phyloP scores from a whole-genome alignment of 495 filamentous ascomycete species.

The Mytilinidion resinicola region DNA sequence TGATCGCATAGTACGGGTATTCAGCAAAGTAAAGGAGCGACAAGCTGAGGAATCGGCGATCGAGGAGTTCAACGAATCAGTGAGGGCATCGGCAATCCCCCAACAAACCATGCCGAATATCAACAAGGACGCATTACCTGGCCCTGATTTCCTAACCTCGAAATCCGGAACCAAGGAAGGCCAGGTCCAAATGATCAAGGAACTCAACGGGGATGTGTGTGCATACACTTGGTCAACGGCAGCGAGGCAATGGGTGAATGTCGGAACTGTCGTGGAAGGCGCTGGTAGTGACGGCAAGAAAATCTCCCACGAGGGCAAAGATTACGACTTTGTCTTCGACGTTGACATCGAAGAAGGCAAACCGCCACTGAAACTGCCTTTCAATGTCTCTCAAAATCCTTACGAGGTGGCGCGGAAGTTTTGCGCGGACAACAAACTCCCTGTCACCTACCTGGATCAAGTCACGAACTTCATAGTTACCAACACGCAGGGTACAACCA shows the following conservation, averaged over 20 bases:
- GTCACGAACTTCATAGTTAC: constrained; percentile 88
- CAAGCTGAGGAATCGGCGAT: constrained; percentile 55
- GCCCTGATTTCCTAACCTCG: constrained; percentile 71
- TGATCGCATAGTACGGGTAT: constrained; percentile 79
- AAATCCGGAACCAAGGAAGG: constrained; percentile 87
- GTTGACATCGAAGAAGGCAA: constrained; percentile 96
- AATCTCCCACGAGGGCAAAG: constrained; percentile 69
- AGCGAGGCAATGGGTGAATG: constrained; percentile 67
- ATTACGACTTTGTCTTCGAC: constrained; percentile 97
- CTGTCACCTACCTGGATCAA: constrained; percentile 84
- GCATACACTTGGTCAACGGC: constrained; percentile 43
- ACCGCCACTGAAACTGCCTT: constrained; percentile 88
- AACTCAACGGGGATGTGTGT: constrained; percentile 64
- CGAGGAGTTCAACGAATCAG: constrained; percentile 69
- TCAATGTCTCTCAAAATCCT: constrained; percentile 85
- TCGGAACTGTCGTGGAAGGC: constrained; percentile 90
- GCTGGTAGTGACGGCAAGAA: constrained; percentile 73
- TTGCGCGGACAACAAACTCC: constrained; percentile 82
- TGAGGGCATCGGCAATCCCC: constrained; percentile 77
- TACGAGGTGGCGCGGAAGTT: constrained; percentile 91
- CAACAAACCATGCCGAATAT: constrained; percentile 72
- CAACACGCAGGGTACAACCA: constrained; percentile 79
- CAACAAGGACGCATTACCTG: constrained; percentile 84
- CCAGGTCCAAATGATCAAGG: constrained; percentile 83
- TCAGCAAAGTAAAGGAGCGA: constrained; percentile 67